A percentile compares a stretch with the other conserved stretches of the same genome.
Evolutionary conservation across 768 basidiomycete genomes (phyloP).

Genomic region (Mycena alexandri): DNA sequence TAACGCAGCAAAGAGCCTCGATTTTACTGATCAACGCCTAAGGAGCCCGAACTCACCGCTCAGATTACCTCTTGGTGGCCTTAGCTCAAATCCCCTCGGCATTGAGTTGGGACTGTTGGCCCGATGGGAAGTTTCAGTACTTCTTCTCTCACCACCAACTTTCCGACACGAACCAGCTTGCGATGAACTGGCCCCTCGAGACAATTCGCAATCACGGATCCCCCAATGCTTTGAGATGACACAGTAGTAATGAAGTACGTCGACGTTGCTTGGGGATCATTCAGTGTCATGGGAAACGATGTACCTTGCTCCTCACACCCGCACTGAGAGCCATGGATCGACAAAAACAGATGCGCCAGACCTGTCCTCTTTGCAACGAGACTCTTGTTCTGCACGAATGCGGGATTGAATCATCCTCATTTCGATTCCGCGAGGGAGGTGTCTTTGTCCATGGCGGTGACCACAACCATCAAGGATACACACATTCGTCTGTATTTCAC

Average conservation of each 20-base stretch:
- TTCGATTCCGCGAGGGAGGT: slow-evolving; percentile 5
- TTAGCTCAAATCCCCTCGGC: not conserved
- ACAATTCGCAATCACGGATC: not conserved
- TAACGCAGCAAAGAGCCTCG: not conserved
- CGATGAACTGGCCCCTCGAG: slow-evolving; percentile 3
- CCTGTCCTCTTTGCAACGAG: slow-evolving; percentile 9
- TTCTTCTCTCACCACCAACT: too few species aligned
- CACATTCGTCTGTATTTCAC: slow-evolving; percentile 5
- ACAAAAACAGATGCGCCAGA: not conserved
- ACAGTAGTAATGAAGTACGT: slow-evolving; percentile 8
- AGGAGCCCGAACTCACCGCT: too few species aligned
- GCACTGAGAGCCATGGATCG: slow-evolving; percentile 8
- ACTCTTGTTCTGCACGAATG: not conserved
- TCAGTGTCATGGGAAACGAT: not conserved
- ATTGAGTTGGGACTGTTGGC: slow-evolving; percentile 13
- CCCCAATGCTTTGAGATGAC: not conserved
- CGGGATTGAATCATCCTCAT: slow-evolving; percentile 15
- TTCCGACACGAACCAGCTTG: too few species aligned
- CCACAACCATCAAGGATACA: slow-evolving; percentile 13
- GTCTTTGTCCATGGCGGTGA: slow-evolving; percentile 12
- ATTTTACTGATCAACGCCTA: not conserved
- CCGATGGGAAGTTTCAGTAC: too few species aligned
- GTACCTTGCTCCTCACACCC: not conserved
- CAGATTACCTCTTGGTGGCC: too few species aligned
- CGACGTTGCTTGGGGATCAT: too few species aligned